phyloP scores from a whole-genome alignment of 2,329 filamentous ascomycete genomes.

The Pseudogymnoascus sp. region DNA sequence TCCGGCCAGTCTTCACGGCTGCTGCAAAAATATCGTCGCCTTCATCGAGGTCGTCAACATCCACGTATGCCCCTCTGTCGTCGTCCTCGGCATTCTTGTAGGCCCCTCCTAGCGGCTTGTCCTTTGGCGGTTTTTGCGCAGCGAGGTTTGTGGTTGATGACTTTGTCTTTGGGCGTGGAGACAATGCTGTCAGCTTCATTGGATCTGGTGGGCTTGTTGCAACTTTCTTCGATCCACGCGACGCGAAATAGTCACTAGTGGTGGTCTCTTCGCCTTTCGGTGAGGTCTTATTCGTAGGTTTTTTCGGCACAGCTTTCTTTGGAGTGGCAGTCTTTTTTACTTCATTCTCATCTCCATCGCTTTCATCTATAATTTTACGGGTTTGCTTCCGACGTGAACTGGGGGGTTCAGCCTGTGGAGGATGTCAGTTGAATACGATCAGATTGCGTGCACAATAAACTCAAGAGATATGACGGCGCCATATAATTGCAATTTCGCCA shows the following conservation, averaged over 20 bases:
- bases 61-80: conserved; percentile 51
- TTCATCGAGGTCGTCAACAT: conserved; percentile 57
- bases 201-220: background rate
- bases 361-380: conserved; percentile 72
- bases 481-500: background rate
- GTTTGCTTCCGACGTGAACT: conserved; percentile 27
- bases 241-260: conserved; percentile 30
- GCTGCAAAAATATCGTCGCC: conserved; percentile 82
- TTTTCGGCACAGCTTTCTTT: conserved; percentile 54
- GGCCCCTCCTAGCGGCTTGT: background rate
- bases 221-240: conserved; percentile 16
- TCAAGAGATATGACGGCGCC: background rate
- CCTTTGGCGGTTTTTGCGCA: conserved; percentile 9
- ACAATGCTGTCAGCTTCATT: background rate
- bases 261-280: conserved; percentile 28
- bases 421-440: conserved; percentile 10
- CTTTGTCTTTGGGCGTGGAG: background rate
- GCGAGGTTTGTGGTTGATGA: background rate
- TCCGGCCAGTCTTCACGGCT: conserved; percentile 57
- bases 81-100: conserved; percentile 33
- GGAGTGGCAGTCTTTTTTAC: conserved; percentile 39
- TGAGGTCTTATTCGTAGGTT: conserved; percentile 33
- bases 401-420: background rate
- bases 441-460: background rate
- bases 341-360: conserved; percentile 62